A percentile compares a stretch with the other conserved stretches of the same genome.
phyloP scores from a whole-genome alignment of 179 eudicot genomes.

The Gypsophila paniculata region DNA sequence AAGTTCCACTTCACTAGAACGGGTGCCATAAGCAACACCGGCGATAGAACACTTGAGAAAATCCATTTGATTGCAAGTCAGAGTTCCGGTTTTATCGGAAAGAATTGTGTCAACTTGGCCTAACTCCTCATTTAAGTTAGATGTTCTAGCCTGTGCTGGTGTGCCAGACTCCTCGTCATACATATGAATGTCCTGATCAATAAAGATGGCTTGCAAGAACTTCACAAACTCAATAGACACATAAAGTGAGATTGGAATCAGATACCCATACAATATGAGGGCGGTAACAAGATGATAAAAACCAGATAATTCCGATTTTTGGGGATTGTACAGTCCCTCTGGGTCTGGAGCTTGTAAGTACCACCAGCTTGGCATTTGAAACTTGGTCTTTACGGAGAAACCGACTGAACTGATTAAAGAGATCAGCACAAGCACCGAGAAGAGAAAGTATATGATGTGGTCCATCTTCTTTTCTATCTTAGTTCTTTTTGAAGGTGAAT shows the following conservation, averaged over 20 bases:
- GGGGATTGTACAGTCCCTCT: conserved; percentile 33
- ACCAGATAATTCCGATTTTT: conserved; percentile 46
- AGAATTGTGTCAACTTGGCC: conserved; percentile 96
- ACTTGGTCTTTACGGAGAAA: conserved; percentile 38
- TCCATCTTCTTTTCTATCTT: conserved; percentile 48
- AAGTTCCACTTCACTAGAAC: conserved; percentile 82
- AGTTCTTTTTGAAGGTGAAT: conserved; percentile 49
- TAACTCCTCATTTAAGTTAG: conserved; percentile 88
- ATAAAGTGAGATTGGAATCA: conserved; percentile 91
- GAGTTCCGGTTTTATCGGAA: conserved; percentile 97
- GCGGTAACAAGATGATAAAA: conserved; percentile 84
- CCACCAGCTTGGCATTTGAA: conserved; percentile 40
- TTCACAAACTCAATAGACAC: conserved; percentile 96
- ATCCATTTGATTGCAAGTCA: conserved; percentile 96
- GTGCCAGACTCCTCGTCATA: conserved; percentile 87
- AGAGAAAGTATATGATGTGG: conserved; percentile 44
- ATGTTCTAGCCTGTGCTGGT: conserved; percentile 96
- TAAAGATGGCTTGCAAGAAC: conserved; percentile 88
- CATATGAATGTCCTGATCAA: conserved; percentile 74
- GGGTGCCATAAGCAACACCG: conserved; percentile 72
- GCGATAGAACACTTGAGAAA: conserved; percentile 91
- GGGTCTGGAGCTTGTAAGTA: conserved; percentile 33
- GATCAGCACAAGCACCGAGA: conserved; percentile 45
- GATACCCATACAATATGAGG: conserved; percentile 81
- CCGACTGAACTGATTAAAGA: conserved; percentile 46